Base-by-base conservation (phyloP, 2,329 filamentous ascomycete genomes). In the Neofusicoccum umdonicola region DNA sequence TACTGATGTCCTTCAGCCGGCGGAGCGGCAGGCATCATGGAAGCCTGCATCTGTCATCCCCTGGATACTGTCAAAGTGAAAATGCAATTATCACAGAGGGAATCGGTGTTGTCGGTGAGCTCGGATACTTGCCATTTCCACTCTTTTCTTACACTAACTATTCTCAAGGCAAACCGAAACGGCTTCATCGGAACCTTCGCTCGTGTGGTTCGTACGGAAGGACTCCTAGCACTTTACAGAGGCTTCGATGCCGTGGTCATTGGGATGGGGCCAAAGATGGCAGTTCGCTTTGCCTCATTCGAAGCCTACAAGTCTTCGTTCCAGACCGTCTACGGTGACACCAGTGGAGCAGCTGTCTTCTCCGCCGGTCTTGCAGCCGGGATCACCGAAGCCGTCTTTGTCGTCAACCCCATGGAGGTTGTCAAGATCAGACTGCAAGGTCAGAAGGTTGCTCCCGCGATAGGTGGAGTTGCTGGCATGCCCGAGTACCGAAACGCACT, bases 251-350 rank as follows among this genome's bases (percentile, higher is more conserved):
- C 56, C 3, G 56, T 60, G 4, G 15, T 60, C 4, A 17, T 60
- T 8, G 56, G 56, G 8, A 60, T 60, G 56, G 56, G 56, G 5
- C 56, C 56, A 6, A 60, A 60, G 56, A 60, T 60, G 41, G 56
- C 56, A 2, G 50, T 39, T 22, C 50, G 50, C 27, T 54, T 54
- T 19, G 31, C 50, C n/a, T 54, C 50, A 1, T 60, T 44, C 22
- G 56, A 47, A 37, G 56, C 56, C 13, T 60, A 60, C 39, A 60
- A 60, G 39, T 6, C 39, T 1, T n/a, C 39, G 3, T 31, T 47
- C 11, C 42, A 34, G 12, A 31, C 35, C 15, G 11, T 37, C 11
- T 31, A 39, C 39, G 39, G 39, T 9, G 13, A 60, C 3, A 11
- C 3, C 12, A 47, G 45, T n/a, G 31, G 35, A 5, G 17, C 42